Base-by-base conservation (phyloP, 352 stramenopile species). In the Phytophthora gonapodyides region DNA sequence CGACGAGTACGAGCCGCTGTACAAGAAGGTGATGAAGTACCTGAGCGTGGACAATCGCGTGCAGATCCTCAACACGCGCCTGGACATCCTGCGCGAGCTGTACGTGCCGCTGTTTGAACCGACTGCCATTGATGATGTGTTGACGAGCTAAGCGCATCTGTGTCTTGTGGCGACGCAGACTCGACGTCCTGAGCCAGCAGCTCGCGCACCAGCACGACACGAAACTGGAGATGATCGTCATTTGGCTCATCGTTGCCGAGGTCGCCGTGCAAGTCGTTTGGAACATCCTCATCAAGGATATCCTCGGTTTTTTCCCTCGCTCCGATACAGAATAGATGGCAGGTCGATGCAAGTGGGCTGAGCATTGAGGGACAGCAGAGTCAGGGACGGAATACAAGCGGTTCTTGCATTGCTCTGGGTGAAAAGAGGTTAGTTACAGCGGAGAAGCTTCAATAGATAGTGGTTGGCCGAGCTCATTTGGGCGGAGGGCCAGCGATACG, bases 151-250 rank as follows among this genome's bases (percentile, higher is more conserved):
- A 8, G 35, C 12, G 12, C 48, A 19, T 30, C 41, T 38, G 30
- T 48, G 9, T 13, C 15, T 8, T 34, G 11, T 16, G 17, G 13
- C 19, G 16, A 9, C 54, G n/a, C 48, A 93, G 85, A 31, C 72
- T 98, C 15, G 89, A 98, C 44, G 89, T 98, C 43, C 67, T 98
- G 47, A 94, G 80, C 60, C 91, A 94, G 41, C 93, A 98, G 60
- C 75, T 97, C n/a, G 81, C 91, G 44, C 87, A 94, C 42, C 77
- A 92, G 54, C 91, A 98, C 70, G 82, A 88, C 54, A 93, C 80
- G 8, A 91, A 94, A 56, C 80, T 98, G 42, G 92, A 98, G 71
- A 97, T 88, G 89, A 98, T 98, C 65, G 87, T 98, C 36, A 98
- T 98, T 53, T 97, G 89, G 88, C 75, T 98, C 27, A 97, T 98